Evolutionary conservation across 2,329 filamentous ascomycete genomes (phyloP), one percentile per base, ranked within the genome.

Genomic region (Coleophoma cylindrospora): DNA sequence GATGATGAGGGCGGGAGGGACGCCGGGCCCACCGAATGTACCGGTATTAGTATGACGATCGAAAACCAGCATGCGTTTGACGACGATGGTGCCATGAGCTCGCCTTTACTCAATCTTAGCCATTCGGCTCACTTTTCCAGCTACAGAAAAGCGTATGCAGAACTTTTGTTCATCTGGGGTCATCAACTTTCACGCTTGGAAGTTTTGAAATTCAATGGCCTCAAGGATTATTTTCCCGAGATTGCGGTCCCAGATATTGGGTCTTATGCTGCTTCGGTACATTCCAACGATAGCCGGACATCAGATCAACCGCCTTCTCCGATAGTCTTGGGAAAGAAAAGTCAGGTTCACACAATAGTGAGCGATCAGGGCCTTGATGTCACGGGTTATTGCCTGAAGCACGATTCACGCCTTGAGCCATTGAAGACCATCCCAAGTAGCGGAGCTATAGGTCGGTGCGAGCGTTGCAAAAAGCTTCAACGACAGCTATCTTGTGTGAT

Each of bases 141-240:
- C 58, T 87, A 86, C 60, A 78, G 84, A 34, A 78, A 80, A 52
- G 74, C 77, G 1, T 87, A 87, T 58, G 82, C 83, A n/a, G 81
- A 86, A 64, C 76, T 87, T 66, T 72, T 87, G 3, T 83, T 83
- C 56, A 78, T 81, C 67, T 87, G 84, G 84, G 72, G 74, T 2
- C 76, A 83, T 50, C 81, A 81, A 0, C 67, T 86, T 4, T 74
- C 80, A 33, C 74, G 83, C 15, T 73, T 87, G 1, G 84, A 87
- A 61, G 77, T 87, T 27, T 74, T 87, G 67, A 87, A 87, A 60
- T 87, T 86, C 60, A 86, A 86, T 54, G 75, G 80, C 4, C 68
- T 86, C 37, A 77, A 77, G 49, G 76, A 79, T 22, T 72, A 75
- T 44, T 64, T 63, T 17, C 54, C 58, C 43, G 58, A 63, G 49